These are phyloP conservation scores for Xylariomycetidae sp. DNA, from an alignment of 2,329 filamentous ascomycete genomes.

Conservation along the genomic window DNA sequence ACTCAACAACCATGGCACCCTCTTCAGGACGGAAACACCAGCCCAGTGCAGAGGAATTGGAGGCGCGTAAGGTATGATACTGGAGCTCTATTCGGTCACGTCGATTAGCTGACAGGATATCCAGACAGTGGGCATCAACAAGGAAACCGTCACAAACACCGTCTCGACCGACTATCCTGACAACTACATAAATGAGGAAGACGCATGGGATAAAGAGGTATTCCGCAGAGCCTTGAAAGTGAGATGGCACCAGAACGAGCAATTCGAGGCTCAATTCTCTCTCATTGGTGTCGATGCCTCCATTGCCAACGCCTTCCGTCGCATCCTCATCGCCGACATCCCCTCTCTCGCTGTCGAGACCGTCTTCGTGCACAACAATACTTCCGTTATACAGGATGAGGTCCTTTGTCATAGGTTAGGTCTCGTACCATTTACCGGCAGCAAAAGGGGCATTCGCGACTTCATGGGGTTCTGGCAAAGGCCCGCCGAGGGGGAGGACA, in stretches of 20 bases:
- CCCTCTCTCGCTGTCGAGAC: conserved; percentile 91
- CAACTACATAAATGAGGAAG: conserved; percentile 84
- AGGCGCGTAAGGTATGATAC: conserved; percentile 23
- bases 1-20: conserved; percentile 24
- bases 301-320: conserved; percentile 94
- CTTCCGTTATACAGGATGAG: conserved; percentile 96
- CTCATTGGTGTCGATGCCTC: conserved; percentile 88
- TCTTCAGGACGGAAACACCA: conserved; percentile 18
- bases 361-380: conserved; percentile 93
- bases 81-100: neutral
- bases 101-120: conserved; percentile 11
- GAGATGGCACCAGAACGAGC: conserved; percentile 78
- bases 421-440: conserved; percentile 82
- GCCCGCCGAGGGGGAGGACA: conserved; percentile 57
- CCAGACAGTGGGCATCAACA: conserved; percentile 80
- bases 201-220: conserved; percentile 69
- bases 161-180: conserved; percentile 88
- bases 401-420: conserved; percentile 87
- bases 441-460: conserved; percentile 66
- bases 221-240: conserved; percentile 70
- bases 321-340: conserved; percentile 91
- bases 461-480: conserved; percentile 81
- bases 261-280: conserved; percentile 78
- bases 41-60: conserved; percentile 20
- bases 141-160: conserved; percentile 86